phyloP scores from a whole-genome alignment of 345 rosid species.

The Pistacia vera region DNA sequence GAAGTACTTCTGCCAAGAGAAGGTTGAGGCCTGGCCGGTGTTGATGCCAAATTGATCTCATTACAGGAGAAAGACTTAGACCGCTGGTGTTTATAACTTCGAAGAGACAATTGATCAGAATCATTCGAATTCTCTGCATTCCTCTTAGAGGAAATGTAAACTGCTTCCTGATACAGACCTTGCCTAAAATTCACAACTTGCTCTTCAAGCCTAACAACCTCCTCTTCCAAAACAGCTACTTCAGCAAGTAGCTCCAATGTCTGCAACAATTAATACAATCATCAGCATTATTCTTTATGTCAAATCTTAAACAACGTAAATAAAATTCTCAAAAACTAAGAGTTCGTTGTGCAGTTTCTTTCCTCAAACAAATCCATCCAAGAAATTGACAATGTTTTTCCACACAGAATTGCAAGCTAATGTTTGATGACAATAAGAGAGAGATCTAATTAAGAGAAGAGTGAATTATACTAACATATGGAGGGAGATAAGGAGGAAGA shows the following conservation, averaged over 20 bases:
- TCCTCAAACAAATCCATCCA: background rate
- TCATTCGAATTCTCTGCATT: slow-evolving; percentile 54
- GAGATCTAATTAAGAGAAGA: slow-evolving; percentile 5
- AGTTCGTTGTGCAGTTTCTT: background rate
- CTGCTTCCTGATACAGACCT: slow-evolving; percentile 87
- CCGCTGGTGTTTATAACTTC: slow-evolving; percentile 65
- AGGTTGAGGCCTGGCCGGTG: slow-evolving; percentile 53
- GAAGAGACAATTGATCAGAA: slow-evolving; percentile 43
- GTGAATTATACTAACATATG: slow-evolving; percentile 55
- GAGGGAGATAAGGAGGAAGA: slow-evolving; percentile 92
- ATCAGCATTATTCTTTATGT: slow-evolving; percentile 14
- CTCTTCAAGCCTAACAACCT: slow-evolving; percentile 92
- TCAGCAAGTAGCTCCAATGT: slow-evolving; percentile 97
- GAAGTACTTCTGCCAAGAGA: slow-evolving; percentile 61
- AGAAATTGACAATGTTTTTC: background rate
- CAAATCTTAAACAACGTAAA: slow-evolving; percentile 10
- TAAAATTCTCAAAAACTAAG: slow-evolving; percentile 1
- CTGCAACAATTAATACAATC: slow-evolving; percentile 38
- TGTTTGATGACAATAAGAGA: background rate
- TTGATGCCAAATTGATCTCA: slow-evolving; percentile 48
- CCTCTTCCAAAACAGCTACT: slow-evolving; percentile 98
- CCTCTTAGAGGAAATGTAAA: slow-evolving; percentile 64
- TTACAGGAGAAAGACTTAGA: slow-evolving; percentile 75
- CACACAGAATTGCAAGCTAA: background rate
- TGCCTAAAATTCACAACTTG: slow-evolving; percentile 87